A percentile compares a stretch with the other conserved stretches of the same genome.
These are phyloP conservation scores for Pezizomycotina sp. DNA, from an alignment of 2,329 filamentous ascomycete genomes.

Conservation along the genomic window DNA sequence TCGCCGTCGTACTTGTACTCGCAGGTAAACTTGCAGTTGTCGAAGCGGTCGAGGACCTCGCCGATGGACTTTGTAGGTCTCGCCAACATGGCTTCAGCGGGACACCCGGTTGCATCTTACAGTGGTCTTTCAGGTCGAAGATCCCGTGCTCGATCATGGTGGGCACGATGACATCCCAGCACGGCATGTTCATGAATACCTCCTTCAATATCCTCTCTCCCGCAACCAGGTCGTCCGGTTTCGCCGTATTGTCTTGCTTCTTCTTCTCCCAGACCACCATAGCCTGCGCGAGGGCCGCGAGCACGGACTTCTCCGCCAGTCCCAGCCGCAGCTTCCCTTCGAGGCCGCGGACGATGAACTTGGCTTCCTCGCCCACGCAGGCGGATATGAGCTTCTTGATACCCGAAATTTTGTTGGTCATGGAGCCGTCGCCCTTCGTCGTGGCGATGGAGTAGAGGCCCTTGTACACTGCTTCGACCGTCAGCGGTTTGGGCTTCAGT, in stretches of 20 bases:
- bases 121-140: slow-evolving; percentile 61
- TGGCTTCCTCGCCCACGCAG: slow-evolving; percentile 84
- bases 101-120: slow-evolving; percentile 83
- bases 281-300: slow-evolving; percentile 79
- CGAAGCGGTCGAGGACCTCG: slow-evolving; percentile 90
- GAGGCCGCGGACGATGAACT: slow-evolving; percentile 79
- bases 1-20: slow-evolving; percentile 99
- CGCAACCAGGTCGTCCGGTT: slow-evolving; percentile 58
- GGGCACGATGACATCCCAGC: slow-evolving; percentile 87
- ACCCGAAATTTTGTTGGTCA: slow-evolving; percentile 74
- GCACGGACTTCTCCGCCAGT: slow-evolving; percentile 77
- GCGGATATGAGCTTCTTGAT: slow-evolving; percentile 96
- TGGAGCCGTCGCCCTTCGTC: slow-evolving; percentile 68
- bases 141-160: slow-evolving; percentile 77
- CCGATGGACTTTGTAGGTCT: slow-evolving; percentile 97
- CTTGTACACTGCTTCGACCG: slow-evolving; percentile 70
- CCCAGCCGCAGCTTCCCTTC: slow-evolving; percentile 89
- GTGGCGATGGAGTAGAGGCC: slow-evolving; percentile 79
- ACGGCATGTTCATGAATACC: slow-evolving; percentile 85
- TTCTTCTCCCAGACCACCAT: slow-evolving; percentile 68
- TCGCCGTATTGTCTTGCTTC: slow-evolving; percentile 51
- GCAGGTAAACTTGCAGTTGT: slow-evolving; percentile 87
- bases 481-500: slow-evolving; percentile 91
- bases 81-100: slow-evolving; percentile 97
- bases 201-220: slow-evolving; percentile 77